A percentile compares a stretch with the other conserved stretches of the same genome.
phyloP scores from a whole-genome alignment of 805 yeast genomes.

The Lachancea thermotolerans region DNA sequence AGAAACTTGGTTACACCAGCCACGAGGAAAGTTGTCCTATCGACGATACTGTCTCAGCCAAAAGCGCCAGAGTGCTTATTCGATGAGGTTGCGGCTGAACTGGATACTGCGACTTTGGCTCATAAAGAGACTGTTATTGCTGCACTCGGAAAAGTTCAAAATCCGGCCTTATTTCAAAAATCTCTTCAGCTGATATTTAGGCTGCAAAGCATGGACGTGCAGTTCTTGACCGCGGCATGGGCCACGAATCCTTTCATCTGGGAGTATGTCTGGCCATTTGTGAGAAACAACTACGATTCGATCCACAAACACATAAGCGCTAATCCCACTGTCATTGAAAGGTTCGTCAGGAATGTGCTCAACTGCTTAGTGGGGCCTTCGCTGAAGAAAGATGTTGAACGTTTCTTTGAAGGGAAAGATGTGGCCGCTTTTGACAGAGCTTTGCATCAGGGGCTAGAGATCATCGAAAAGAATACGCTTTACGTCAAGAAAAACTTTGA shows the following conservation, averaged over 20 bases:
- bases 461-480: slow-evolving; percentile 12
- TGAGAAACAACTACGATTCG: slow-evolving; percentile 36
- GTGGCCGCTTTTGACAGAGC: slow-evolving; percentile 14
- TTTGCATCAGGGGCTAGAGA: slow-evolving; percentile 15
- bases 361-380: slow-evolving; percentile 35
- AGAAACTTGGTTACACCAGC: slow-evolving; percentile 4
- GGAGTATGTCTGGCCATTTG: slow-evolving; percentile 39
- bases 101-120: slow-evolving; percentile 39
- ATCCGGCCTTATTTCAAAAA: slow-evolving; percentile 31
- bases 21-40: slow-evolving; percentile 34
- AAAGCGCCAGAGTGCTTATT: slow-evolving; percentile 29
- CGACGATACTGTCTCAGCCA: slow-evolving; percentile 37
- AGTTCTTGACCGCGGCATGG: slow-evolving; percentile 41
- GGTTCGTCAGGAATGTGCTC: slow-evolving; percentile 34
- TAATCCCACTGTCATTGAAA: slow-evolving; percentile 41
- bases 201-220: slow-evolving; percentile 47
- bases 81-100: slow-evolving; percentile 36
- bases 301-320: slow-evolving; percentile 38
- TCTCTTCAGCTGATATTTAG: slow-evolving; percentile 36
- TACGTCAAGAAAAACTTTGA: background rate
- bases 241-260: slow-evolving; percentile 38
- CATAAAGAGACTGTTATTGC: slow-evolving; percentile 47
- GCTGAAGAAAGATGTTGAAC: slow-evolving; percentile 31
- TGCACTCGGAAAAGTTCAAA: slow-evolving; percentile 42
- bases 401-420: slow-evolving; percentile 29